A percentile compares a stretch with the other conserved stretches of the same genome.
Evolutionary conservation across 345 rosid genomes (phyloP).

Genomic region (Pistacia vera): DNA sequence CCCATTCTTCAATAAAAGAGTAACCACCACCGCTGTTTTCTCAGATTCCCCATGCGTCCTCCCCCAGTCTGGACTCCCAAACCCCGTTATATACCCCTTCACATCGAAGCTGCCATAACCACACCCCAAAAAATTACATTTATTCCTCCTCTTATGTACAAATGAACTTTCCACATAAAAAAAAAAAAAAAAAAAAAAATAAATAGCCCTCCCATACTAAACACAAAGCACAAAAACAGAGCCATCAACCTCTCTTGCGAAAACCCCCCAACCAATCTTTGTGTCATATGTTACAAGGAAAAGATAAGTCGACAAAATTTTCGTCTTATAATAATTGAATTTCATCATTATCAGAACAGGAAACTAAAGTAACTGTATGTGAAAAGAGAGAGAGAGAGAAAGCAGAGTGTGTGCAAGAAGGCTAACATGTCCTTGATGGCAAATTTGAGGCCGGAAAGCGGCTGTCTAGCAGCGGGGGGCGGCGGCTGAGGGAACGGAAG

Average conservation of each 20-base stretch:
- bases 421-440: constrained; percentile 78
- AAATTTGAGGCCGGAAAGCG: constrained; percentile 72
- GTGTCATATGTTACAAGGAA: too few species aligned
- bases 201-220: not conserved
- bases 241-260: not conserved
- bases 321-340: too few species aligned
- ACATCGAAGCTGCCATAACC: constrained; percentile 68
- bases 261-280: too few species aligned
- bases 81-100: constrained; percentile 74
- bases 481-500: constrained; percentile 83
- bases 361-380: too few species aligned
- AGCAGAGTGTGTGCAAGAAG: not conserved
- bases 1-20: constrained; percentile 72
- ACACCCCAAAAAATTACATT: not conserved
- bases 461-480: constrained; percentile 81
- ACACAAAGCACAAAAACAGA: not conserved
- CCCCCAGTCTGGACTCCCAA: constrained; percentile 84
- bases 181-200: not conserved
- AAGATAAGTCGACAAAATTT: too few species aligned
- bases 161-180: constrained; percentile 6
- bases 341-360: too few species aligned
- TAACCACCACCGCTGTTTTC: constrained; percentile 69
- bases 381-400: not conserved
- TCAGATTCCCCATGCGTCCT: constrained; percentile 73
- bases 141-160: not conserved